A percentile compares a stretch with the other conserved stretches of the same genome.
These are phyloP conservation scores for Candida frijolesensis DNA, from an alignment of 1,139 yeast genomes.

Conservation along the genomic window DNA sequence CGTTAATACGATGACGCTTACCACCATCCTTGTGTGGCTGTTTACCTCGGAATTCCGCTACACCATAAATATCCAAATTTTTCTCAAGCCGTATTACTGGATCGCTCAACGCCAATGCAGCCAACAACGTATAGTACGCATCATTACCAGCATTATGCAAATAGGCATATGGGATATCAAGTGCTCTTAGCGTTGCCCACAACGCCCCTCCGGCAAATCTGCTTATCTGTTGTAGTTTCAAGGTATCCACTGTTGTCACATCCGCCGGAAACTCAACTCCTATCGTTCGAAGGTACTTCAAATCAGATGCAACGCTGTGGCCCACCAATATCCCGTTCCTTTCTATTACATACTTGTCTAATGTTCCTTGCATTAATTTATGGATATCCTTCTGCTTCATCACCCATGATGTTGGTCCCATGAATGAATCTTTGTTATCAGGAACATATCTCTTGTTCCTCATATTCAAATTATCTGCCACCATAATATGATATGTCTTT, in stretches of 20 bases:
- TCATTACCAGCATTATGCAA: slow-evolving; percentile 87
- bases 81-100: slow-evolving; percentile 32
- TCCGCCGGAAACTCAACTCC: slow-evolving; percentile 42
- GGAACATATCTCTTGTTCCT: slow-evolving; percentile 64
- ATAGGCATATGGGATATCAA: slow-evolving; percentile 64
- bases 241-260: slow-evolving; percentile 53
- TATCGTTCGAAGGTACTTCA: slow-evolving; percentile 50
- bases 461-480: slow-evolving; percentile 48
- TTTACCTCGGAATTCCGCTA: slow-evolving; percentile 13
- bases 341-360: slow-evolving; percentile 41
- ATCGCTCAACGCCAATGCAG: slow-evolving; percentile 58
- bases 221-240: slow-evolving; percentile 45
- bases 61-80: slow-evolving; percentile 20
- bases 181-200: slow-evolving; percentile 51
- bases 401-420: slow-evolving; percentile 59
- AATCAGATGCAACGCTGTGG: slow-evolving; percentile 65
- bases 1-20: slow-evolving; percentile 3
- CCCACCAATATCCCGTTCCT: slow-evolving; percentile 56
- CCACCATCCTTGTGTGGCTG: slow-evolving; percentile 6
- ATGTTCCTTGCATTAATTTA: slow-evolving; percentile 40
- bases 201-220: slow-evolving; percentile 51
- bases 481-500: slow-evolving; percentile 57
- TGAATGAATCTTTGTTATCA: slow-evolving; percentile 58
- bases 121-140: slow-evolving; percentile 67
- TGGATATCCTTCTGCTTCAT: slow-evolving; percentile 38